phyloP scores from a whole-genome alignment of 2,329 filamentous ascomycete genomes.

The Stachybotrys chartarum region DNA sequence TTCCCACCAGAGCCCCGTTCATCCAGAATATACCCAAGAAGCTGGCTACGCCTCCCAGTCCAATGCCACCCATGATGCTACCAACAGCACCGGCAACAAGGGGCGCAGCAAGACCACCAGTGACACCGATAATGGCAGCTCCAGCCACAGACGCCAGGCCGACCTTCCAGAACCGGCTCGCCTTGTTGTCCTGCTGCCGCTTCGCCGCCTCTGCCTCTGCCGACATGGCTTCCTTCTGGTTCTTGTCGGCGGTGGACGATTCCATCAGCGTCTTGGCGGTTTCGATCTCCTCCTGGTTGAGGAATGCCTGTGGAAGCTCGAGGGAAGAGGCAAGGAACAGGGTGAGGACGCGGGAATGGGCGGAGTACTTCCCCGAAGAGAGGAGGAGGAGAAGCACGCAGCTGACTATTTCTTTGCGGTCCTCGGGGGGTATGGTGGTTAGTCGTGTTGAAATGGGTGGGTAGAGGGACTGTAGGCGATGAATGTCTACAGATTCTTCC shows the following conservation, averaged over 20 bases:
- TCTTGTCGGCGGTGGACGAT: slow-evolving; percentile 42
- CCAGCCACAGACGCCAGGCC: slow-evolving; percentile 83
- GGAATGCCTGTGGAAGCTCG: slow-evolving; percentile 50
- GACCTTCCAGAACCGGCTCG: slow-evolving; percentile 78
- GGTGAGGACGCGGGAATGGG: slow-evolving; percentile 63
- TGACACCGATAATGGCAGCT: slow-evolving; percentile 84
- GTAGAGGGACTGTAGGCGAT: slow-evolving; percentile 43
- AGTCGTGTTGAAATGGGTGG: slow-evolving; percentile 47
- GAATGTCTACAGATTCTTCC: slow-evolving; percentile 28
- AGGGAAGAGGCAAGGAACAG: slow-evolving; percentile 63
- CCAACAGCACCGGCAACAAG: slow-evolving; percentile 81
- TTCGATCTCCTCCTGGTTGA: slow-evolving; percentile 65
- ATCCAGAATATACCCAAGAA: slow-evolving; percentile 83
- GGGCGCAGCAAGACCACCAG: slow-evolving; percentile 83
- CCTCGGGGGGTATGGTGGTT: slow-evolving; percentile 47
- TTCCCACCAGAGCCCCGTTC: slow-evolving; percentile 77
- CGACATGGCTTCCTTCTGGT: slow-evolving; percentile 46
- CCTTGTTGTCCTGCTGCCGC: slow-evolving; percentile 62
- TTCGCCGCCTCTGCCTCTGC: slow-evolving; percentile 72
- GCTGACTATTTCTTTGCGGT: slow-evolving; percentile 59
- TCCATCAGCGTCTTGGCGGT: slow-evolving; percentile 70
- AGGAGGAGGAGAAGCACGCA: slow-evolving; percentile 64
- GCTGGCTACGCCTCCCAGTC: slow-evolving; percentile 76
- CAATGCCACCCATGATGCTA: slow-evolving; percentile 76
- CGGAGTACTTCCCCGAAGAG: slow-evolving; percentile 66